Evolutionary conservation across 1,284 basidiomycete species (phyloP).

Genomic region (Papiliotrema flavescens): DNA sequence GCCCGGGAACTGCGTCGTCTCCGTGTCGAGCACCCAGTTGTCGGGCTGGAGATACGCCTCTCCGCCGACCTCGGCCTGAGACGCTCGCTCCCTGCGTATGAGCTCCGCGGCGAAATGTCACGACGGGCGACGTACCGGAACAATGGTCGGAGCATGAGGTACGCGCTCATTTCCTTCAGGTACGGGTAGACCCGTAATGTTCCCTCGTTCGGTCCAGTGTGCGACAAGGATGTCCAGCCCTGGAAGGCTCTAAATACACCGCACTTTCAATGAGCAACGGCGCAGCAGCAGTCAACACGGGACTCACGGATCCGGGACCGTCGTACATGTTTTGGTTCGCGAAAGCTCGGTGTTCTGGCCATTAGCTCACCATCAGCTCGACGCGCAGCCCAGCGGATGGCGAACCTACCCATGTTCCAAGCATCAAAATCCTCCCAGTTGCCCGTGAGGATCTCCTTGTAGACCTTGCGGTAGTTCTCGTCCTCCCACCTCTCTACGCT

Average conservation of each 20-base stretch:
- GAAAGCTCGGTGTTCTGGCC: conserved; percentile 14
- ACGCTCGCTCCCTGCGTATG: conserved; percentile 2
- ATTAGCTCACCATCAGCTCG: neutral
- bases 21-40: conserved; percentile 64
- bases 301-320: conserved; percentile 34
- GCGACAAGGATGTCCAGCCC: conserved; percentile 60
- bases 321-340: conserved; percentile 46
- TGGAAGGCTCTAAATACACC: conserved; percentile 74
- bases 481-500: conserved; percentile 78
- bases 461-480: conserved; percentile 58
- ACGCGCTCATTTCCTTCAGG: conserved; percentile 68
- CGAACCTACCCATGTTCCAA: conserved; percentile 32
- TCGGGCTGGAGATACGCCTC: conserved; percentile 52
- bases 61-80: conserved; percentile 13
- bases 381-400: neutral
- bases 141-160: conserved; percentile 70
- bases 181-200: conserved; percentile 75
- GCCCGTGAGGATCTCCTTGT: conserved; percentile 58
- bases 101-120: neutral
- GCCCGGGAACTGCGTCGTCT: conserved; percentile 61
- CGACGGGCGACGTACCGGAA: conserved; percentile 51
- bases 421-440: conserved; percentile 54
- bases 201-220: conserved; percentile 63
- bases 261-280: conserved; percentile 54
- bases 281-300: neutral